Percentiles rank a stretch among this genome's conserved stretches.
These are phyloP conservation scores for Claviceps fusiformis DNA, from an alignment of 2,329 filamentous ascomycete genomes.

Conservation along the genomic window DNA sequence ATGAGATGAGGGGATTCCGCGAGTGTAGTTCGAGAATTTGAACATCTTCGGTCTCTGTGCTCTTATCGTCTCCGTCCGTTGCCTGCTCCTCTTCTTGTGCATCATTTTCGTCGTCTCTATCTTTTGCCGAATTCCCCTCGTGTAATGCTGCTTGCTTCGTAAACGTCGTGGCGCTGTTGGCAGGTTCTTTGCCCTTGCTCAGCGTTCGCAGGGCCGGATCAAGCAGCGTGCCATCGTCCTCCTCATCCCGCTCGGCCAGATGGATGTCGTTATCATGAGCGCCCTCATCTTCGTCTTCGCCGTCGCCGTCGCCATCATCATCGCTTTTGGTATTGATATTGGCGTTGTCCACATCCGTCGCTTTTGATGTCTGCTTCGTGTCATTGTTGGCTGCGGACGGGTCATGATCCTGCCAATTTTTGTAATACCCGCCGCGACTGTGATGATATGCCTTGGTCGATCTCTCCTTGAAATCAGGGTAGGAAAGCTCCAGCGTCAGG, in stretches of 20 bases:
- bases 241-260: slow-evolving; percentile 1
- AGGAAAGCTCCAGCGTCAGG: slow-evolving; percentile 48
- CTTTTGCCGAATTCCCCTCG: neutral
- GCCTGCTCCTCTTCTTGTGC: slow-evolving; percentile 2
- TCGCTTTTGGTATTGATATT: slow-evolving; percentile 16
- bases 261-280: neutral
- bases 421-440: slow-evolving; percentile 33
- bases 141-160: slow-evolving; percentile 1
- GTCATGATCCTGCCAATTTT: slow-evolving; percentile 24
- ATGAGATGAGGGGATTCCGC: slow-evolving; percentile 62
- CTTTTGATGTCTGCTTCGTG: slow-evolving; percentile 17
- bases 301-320: slow-evolving; percentile 10
- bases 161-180: slow-evolving; percentile 1
- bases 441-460: slow-evolving; percentile 25
- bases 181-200: slow-evolving; percentile 6
- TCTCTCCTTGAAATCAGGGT: slow-evolving; percentile 39
- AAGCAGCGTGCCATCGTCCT: slow-evolving; percentile 3
- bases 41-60: slow-evolving; percentile 29
- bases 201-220: slow-evolving; percentile 4
- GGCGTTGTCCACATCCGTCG: slow-evolving; percentile 16
- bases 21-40: slow-evolving; percentile 79
- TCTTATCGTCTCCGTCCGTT: slow-evolving; percentile 1
- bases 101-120: neutral
- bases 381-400: slow-evolving; percentile 11
- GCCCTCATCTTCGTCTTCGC: slow-evolving; percentile 7